Base-by-base conservation (phyloP, 2,329 filamentous ascomycete species). In the Waltergamsia citrina region DNA sequence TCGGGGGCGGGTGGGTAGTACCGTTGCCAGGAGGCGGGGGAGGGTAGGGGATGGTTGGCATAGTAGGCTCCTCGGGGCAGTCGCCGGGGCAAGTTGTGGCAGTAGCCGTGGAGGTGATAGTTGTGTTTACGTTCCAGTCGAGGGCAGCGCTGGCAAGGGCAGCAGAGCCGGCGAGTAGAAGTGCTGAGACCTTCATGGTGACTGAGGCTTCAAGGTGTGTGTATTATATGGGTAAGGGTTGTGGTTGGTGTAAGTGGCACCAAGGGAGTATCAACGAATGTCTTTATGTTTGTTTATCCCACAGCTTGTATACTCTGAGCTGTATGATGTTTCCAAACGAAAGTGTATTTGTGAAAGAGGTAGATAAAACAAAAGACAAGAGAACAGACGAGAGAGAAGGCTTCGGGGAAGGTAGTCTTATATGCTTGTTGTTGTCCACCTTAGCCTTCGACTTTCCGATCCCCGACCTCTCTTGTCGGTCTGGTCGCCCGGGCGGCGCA, bases 131-230 rank as follows among this genome's bases (percentile, higher is more conserved):
- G 18, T 41, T 21, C 24, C 12, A 15, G 34, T 18, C 16, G 21
- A 6, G 30, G n/a, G 29, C 19, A 14, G 31, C 29, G 7, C 23
- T 22, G 22, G 56, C 37, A 36, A 50, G 51, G 28, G 60, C 59
- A 25, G 59, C 53, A 33, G 59, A 54, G 33, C 54, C 48, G 36
- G 44, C 41, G 38, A 53, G 29, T 32, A 57, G 29, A 41, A 62
- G 21, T 29, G 51, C 34, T 18, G 51, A 41, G 33, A 51, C 46
- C 49, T 57, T 60, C 62, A 63, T 63, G 35, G 47, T 51, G 19
- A 18, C 12, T 27, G 23, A 29, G 20, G 18, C 10, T 20, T 16
- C 9, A 5, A 18, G 4, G 4, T 28, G 26, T 28, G n/a, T n/a
- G n/a, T 9, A 16, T 28, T n/a, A 28, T 27, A 18, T 27, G 16